Evolutionary conservation across 2,329 filamentous ascomycete species (phyloP).

Genomic region (Exophiala mesophila): DNA sequence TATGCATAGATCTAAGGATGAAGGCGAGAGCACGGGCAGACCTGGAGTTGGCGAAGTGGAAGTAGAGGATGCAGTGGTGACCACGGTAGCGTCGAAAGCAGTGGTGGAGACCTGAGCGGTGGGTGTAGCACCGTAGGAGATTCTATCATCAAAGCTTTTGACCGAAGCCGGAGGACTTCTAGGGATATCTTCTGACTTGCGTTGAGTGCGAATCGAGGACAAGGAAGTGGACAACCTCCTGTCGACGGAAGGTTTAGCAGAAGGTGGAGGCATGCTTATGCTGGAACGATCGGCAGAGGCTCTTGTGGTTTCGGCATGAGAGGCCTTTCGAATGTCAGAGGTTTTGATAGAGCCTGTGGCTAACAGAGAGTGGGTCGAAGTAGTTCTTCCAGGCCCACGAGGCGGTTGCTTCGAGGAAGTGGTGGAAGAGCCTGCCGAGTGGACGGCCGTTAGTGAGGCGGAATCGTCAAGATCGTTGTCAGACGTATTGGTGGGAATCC

Average conservation of each 20-base stretch:
- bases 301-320: slow-evolving; percentile 56
- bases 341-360: slow-evolving; percentile 32
- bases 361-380: slow-evolving; percentile 42
- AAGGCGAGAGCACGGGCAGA: slow-evolving; percentile 25
- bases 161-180: slow-evolving; percentile 24
- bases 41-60: slow-evolving; percentile 19
- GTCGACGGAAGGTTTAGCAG: slow-evolving; percentile 30
- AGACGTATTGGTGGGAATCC: slow-evolving; percentile 18
- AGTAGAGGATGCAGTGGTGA: slow-evolving; percentile 24
- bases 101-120: slow-evolving; percentile 20
- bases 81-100: slow-evolving; percentile 23
- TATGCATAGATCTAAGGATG: slow-evolving; percentile 16
- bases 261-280: slow-evolving; percentile 59
- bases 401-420: slow-evolving; percentile 13
- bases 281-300: slow-evolving; percentile 56
- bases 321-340: slow-evolving; percentile 46
- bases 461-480: slow-evolving; percentile 16
- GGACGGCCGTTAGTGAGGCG: slow-evolving; percentile 13
- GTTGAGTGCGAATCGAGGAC: slow-evolving; percentile 11
- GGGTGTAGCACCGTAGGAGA: slow-evolving; percentile 25
- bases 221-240: slow-evolving; percentile 23
- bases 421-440: slow-evolving; percentile 14
- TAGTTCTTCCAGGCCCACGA: slow-evolving; percentile 9
- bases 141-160: slow-evolving; percentile 36
- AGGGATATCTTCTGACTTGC: slow-evolving; percentile 18